Evolutionary conservation across 495 filamentous ascomycete genomes (phyloP), one percentile per base, ranked within the genome.

Genomic region (Daldinia loculata): DNA sequence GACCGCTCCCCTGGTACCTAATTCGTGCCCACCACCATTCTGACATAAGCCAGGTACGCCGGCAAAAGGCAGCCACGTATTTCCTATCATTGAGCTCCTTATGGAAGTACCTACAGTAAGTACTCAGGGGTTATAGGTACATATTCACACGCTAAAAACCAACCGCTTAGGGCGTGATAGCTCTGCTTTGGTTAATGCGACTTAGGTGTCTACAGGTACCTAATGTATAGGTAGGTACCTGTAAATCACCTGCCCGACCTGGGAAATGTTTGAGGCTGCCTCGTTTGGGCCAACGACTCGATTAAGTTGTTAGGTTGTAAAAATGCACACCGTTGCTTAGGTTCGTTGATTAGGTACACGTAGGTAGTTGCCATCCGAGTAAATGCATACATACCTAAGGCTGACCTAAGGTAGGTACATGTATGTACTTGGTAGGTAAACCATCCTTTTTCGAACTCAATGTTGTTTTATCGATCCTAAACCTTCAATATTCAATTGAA

Each of bases 311-410:
- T 61, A 48, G 39, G 55, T 71, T 65, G 30, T 55, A 51, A 26
- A 67, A 22, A 38, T 67, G 59, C 69, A 71, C 63, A 67, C 63
- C 63, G 69, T 67, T 62, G 38, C 26, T 67, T 27, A 32, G 8
- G 24, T 53, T 50, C 12, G 14, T 39, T 45, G 36, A 26, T 29
- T 50, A n/a, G n/a, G n/a, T n/a, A 48, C 51, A 29, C 12, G 17
- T 22, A 17, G n/a, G 17, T 22, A 17, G n/a, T 50, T 48, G 14
- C 11, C 0, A 48, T 41, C 30, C 30, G 24, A 59, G 27, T 64
- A 53, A 60, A 61, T 36, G 64, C 64, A 67, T 60, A 67, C 26
- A 26, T n/a, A 19, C 12, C 6, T 32, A 32, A 6, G n/a, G n/a
- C n/a, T n/a, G n/a, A n/a, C n/a, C n/a, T 26, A 26, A 3, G 24